A percentile compares a stretch with the other conserved stretches of the same genome.
Evolutionary conservation across 2,329 filamentous ascomycete species (phyloP).

Genomic region (Malbranchea cinnamomea): DNA sequence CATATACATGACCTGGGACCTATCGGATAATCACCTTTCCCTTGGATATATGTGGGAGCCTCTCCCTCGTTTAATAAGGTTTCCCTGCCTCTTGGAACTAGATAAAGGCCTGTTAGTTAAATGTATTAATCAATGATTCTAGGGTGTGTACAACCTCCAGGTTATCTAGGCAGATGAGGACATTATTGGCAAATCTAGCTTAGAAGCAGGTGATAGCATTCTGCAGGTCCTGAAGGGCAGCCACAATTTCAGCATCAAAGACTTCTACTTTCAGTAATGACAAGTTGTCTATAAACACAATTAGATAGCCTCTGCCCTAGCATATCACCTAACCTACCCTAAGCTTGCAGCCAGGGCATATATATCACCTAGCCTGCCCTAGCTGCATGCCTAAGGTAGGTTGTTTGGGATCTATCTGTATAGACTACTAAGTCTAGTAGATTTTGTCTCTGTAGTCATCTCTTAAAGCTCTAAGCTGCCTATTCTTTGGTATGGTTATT

Average conservation of each 20-base stretch:
- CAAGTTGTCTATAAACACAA: not conserved
- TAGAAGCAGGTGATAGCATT: not conserved
- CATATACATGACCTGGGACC: slow-evolving; percentile 1
- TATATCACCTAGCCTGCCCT: slow-evolving; percentile 1
- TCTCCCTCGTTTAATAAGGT: not conserved
- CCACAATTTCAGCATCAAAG: slow-evolving; percentile 1
- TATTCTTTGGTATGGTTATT: not conserved
- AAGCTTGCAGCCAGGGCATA: no score
- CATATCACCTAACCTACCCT: no score
- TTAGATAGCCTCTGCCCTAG: not conserved
- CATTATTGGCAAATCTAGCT: not conserved
- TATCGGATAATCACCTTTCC: not conserved
- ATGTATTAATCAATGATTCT: not conserved
- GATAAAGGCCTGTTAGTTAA: not conserved
- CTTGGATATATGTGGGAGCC: not conserved
- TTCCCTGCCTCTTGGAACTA: not conserved
- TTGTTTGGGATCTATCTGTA: slow-evolving; percentile 1
- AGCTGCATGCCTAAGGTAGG: not conserved
- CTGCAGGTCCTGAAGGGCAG: not conserved
- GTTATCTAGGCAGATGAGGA: slow-evolving; percentile 2
- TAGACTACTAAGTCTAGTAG: slow-evolving; percentile 1
- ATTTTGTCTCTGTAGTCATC: not conserved
- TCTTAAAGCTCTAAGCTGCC: not conserved
- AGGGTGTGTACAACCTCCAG: slow-evolving; percentile 1
- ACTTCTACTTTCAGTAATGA: not conserved